Evolutionary conservation across 208 protist species (phyloP).

Genomic region (Trypanosoma congolense): DNA sequence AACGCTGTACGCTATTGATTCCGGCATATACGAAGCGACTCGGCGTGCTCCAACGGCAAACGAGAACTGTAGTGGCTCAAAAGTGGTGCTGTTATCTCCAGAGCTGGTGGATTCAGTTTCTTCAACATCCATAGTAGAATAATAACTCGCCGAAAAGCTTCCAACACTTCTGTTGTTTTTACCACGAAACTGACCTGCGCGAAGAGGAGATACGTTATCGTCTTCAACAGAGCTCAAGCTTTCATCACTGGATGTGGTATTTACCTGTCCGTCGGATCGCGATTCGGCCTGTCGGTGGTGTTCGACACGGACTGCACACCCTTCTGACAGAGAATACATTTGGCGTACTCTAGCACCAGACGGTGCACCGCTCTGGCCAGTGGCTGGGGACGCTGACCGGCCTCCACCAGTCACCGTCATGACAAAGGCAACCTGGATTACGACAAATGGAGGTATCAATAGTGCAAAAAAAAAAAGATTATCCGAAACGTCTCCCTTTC

Average conservation of each 20-base stretch:
- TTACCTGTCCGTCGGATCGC: too few relatives aligned
- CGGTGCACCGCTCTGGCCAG: too few relatives aligned
- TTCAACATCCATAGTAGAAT: slow-evolving; percentile 22
- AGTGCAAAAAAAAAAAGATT: not conserved
- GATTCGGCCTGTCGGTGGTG: too few relatives aligned
- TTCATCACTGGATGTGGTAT: too few relatives aligned
- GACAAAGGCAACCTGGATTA: not conserved
- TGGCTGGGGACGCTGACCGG: too few relatives aligned
- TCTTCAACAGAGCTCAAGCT: not conserved
- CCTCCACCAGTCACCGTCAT: not conserved
- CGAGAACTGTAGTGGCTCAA: slow-evolving; percentile 45
- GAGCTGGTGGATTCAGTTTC: slow-evolving; percentile 21
- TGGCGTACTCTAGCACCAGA: too few relatives aligned
- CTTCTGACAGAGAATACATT: too few relatives aligned
- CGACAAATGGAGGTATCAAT: too few relatives aligned
- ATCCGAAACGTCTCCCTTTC: not conserved
- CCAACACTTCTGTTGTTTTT: slow-evolving; percentile 10
- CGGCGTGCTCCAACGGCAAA: slow-evolving; percentile 32
- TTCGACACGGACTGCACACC: too few relatives aligned
- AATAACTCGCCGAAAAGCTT: slow-evolving; percentile 3
- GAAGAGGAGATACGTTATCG: slow-evolving; percentile 7
- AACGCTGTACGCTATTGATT: not conserved
- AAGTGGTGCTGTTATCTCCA: slow-evolving; percentile 57
- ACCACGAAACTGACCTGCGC: slow-evolving; percentile 4
- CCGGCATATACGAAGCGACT: not conserved